Evolutionary conservation across 2,329 filamentous ascomycete genomes (phyloP).

Genomic region (Aspergillus viridinutans): DNA sequence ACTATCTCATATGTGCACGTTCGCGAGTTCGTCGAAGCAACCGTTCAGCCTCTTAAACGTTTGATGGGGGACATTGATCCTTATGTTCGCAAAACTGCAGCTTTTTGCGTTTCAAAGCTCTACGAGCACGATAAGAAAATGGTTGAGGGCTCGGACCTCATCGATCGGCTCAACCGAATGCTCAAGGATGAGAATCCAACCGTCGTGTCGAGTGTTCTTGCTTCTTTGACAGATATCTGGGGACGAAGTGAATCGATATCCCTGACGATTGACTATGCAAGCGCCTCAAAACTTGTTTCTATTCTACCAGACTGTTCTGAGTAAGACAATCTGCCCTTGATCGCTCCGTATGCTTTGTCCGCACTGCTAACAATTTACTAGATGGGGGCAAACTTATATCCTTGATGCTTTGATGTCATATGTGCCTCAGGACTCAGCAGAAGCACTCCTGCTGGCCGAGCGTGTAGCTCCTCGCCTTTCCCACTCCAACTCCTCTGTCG

Average conservation of each 20-base stretch:
- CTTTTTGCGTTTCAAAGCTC: constrained; percentile 92
- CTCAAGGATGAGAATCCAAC: constrained; percentile 95
- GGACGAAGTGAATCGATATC: constrained; percentile 96
- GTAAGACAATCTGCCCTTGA: constrained; percentile 50
- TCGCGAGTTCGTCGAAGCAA: constrained; percentile 88
- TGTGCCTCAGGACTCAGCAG: constrained; percentile 82
- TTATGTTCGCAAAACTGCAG: constrained; percentile 95
- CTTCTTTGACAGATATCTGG: constrained; percentile 95
- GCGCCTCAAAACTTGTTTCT: constrained; percentile 96
- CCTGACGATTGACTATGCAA: constrained; percentile 94
- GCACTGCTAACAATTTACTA: constrained; percentile 34
- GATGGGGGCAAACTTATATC: constrained; percentile 99
- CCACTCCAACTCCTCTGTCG: constrained; percentile 94
- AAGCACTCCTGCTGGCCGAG: constrained; percentile 86
- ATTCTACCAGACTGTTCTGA: constrained; percentile 96
- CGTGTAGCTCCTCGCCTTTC: constrained; percentile 92
- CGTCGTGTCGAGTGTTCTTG: constrained; percentile 89
- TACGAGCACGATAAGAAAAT: constrained; percentile 93
- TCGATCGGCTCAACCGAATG: constrained; percentile 84
- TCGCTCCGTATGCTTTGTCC: not conserved
- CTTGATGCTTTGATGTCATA: constrained; percentile 97
- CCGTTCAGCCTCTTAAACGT: constrained; percentile 75
- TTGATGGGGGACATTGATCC: constrained; percentile 83
- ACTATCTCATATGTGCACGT: constrained; percentile 99
- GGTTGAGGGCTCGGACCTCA: constrained; percentile 86